phyloP scores from a whole-genome alignment of 805 yeast species.

The Saccharomycodes ludwigii region DNA sequence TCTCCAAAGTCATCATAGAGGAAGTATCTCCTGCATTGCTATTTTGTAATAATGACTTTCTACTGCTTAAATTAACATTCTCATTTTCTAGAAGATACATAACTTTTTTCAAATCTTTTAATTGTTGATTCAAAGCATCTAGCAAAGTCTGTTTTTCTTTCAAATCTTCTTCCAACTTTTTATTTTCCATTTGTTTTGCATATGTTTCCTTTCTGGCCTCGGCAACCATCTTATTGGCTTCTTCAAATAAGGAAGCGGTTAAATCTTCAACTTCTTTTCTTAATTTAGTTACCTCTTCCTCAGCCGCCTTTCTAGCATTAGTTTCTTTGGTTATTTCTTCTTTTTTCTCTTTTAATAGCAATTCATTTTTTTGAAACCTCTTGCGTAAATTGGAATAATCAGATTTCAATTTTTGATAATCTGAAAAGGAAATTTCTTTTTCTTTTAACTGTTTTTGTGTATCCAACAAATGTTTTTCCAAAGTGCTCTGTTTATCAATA shows the following conservation, averaged over 20 bases:
- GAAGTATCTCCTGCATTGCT: conserved; percentile 11
- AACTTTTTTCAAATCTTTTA: conserved; percentile 49
- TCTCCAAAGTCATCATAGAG: conserved; percentile 14
- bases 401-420: conserved; percentile 21
- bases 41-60: conserved; percentile 4
- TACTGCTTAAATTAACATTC: conserved; percentile 4
- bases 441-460: conserved; percentile 27
- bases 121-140: conserved; percentile 52
- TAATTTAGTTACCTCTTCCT: conserved; percentile 44
- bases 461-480: conserved; percentile 36
- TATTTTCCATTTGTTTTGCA: conserved; percentile 45
- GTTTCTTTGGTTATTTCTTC: conserved; percentile 21
- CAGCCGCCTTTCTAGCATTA: conserved; percentile 32
- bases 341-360: conserved; percentile 20
- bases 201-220: conserved; percentile 61
- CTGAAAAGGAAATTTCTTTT: conserved; percentile 12
- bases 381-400: conserved; percentile 22
- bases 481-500: conserved; percentile 40
- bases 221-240: conserved; percentile 77
- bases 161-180: conserved; percentile 38
- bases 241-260: conserved; percentile 64
- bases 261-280: conserved; percentile 71
- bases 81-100: conserved; percentile 38
- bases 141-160: conserved; percentile 60
- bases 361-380: conserved; percentile 17